Evolutionary conservation across 192 early-diverging fungal species (phyloP), one percentile per base, ranked within the genome.

Genomic region (Backusella psychrophila): DNA sequence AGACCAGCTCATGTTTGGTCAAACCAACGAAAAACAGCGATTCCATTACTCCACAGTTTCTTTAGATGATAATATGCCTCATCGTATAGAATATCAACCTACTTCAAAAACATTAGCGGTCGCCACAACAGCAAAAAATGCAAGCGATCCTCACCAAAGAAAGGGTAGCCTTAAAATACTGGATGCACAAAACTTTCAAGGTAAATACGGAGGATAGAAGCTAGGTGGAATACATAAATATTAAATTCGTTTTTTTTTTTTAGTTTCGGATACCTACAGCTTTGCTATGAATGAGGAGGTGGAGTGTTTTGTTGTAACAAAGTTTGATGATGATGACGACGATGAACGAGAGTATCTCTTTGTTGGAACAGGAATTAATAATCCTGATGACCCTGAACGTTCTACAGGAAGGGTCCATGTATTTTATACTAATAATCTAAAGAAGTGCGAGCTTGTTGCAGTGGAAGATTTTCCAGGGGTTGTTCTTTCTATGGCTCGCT

Each of bases 1-100:
- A 21, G 84, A 77, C 14, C 75, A 82, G 0, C 83, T 98, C 12
- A 85, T 85, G 49, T 83, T 99, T 75, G 96, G 94, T 0, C 85
- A 75, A 2, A 90, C 96, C 3, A 94, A 99, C 70, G 84, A 89
- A 6, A 91, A 93, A 41, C 94, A 96, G 80, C 93, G 92, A 63
- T 85, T 99, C 23, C 97, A 99, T 75, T 85, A 96, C 56, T 87
- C 87, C 12, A 91, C 83, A 21, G 73, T 91, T 12, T 84, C 89
- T 8, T 81, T 98, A 42, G 84, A 84, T 9, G 65, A 77, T 17
- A 92, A 93, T 68, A 92, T 88, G 74, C 87, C 91, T 0, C 86
- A 89, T 15, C 88, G 95, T 26, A 91, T 99, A 63, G 86, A 85
- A 0, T 87, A 93, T 59, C 82, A 91, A 41, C 85, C 89, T 21